Conservation (phyloP, 192 early-diverging fungal genomes). For the Chytriomyces confervae region DNA sequence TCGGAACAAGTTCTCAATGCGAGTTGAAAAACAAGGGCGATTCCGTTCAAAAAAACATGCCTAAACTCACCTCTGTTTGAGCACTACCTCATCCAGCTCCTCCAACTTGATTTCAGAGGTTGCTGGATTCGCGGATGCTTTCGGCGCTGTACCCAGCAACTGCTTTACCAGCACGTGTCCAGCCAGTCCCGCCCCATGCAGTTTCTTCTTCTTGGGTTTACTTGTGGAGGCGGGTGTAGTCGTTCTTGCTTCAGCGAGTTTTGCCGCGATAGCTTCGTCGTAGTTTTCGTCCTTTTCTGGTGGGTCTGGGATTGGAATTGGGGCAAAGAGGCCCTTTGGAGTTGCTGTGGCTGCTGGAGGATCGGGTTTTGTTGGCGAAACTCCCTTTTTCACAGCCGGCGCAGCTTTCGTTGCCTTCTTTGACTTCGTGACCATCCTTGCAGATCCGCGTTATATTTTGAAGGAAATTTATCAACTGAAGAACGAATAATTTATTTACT, state of each 20-base stretch:
- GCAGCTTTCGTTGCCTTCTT: too few species aligned
- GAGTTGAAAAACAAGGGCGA: not conserved
- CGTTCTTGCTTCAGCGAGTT: not conserved
- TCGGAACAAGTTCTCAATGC: not conserved
- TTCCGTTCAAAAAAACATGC: not conserved
- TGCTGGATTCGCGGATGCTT: conserved; percentile 34
- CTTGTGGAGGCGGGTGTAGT: not conserved
- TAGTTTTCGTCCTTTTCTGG: conserved; percentile 29
- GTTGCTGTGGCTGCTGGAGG: too few species aligned
- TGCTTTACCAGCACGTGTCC: conserved; percentile 31
- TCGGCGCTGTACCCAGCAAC: conserved; percentile 36
- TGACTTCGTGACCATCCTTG: too few species aligned
- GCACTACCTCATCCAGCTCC: conserved; percentile 52
- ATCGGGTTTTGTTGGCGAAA: too few species aligned
- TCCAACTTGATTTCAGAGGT: conserved; percentile 27
- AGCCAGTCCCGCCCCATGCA: conserved; percentile 16
- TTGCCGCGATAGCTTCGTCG: conserved; percentile 10
- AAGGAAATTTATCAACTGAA: not conserved
- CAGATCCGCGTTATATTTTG: not conserved
- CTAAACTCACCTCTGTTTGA: not conserved
- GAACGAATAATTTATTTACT: not conserved
- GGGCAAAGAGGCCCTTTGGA: too few species aligned
- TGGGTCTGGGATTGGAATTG: conserved; percentile 29
- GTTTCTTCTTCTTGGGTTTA: not conserved
- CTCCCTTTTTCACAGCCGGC: too few species aligned